Base-by-base conservation (phyloP, 331 rosid genomes). In the Malus hybrid region DNA sequence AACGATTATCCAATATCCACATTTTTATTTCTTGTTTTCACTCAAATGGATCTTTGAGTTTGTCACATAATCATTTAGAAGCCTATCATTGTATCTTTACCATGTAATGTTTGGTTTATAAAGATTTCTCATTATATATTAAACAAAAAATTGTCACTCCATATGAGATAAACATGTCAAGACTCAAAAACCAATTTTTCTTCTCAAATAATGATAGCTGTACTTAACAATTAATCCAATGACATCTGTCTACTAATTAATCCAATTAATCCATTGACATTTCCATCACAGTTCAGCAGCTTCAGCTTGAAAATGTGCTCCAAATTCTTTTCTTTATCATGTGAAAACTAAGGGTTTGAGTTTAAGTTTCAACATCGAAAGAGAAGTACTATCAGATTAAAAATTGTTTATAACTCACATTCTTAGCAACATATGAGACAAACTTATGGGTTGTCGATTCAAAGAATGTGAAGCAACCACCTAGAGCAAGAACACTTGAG, bases 11-110 rank as follows among this genome's bases (percentile, higher is more conserved):
- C 44, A 54, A 50, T 33, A 76, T 55, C 75, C 36, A 24, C 4
- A 0, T 27, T 67, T 50, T 54, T 15, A 63, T 50, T 76, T 36
- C 68, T 60, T 67, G 64, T 71, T 66, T 57, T 61, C 42, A 76
- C 69, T 76, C 63, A 46, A 61, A 22, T 44, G 67, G 79, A 81
- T 60, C 57, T 69, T 39, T 62, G 63, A 42, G 42, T 44, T 34
- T 67, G 56, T 39, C n/a, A 78, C 67, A 62, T 19, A 77, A 83
- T 67, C 59, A 62, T 69, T 28, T 24, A 2, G 34, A 13, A 27
- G 36, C 34, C 42, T 7, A 64, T 27, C 6, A 59, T 22, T 22
- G 1, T 22, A 59, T 56, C 54, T 59, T 59, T 7, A 54, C 59
- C 4, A 19, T 54, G 63, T 57, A 20, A 57, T 10, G 5, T 42